These are phyloP conservation scores for Globisporangium okanoganense DNA, from an alignment of 352 stramenopile species.

Conservation along the genomic window DNA sequence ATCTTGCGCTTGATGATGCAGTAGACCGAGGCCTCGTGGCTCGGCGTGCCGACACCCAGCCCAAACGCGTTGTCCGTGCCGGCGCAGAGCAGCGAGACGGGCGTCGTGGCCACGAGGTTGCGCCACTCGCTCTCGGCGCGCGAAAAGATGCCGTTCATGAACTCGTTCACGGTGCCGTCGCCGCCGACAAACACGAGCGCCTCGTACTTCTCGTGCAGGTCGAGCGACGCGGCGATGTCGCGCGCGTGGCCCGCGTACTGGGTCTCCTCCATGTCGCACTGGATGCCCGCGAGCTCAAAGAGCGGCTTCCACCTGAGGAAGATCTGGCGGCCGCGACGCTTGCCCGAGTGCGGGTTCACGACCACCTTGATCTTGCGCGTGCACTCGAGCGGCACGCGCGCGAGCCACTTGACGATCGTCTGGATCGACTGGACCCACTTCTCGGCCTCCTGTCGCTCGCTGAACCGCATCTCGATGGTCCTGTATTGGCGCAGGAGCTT, in stretches of 20 bases:
- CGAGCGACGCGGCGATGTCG: conserved; percentile 60
- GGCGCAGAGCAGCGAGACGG: conserved; percentile 63
- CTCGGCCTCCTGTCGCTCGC: conserved; percentile 19
- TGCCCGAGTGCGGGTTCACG: conserved; percentile 72
- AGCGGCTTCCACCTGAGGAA: conserved; percentile 58
- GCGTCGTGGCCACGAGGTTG: conserved; percentile 64
- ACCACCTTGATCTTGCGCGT: conserved; percentile 69
- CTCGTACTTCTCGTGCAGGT: conserved; percentile 62
- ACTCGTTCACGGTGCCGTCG: conserved; percentile 81
- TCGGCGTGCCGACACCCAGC: conserved; percentile 61
- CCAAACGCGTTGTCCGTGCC: conserved; percentile 81
- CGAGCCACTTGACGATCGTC: conserved; percentile 64
- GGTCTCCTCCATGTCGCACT: conserved; percentile 77
- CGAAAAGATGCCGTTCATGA: conserved; percentile 79
- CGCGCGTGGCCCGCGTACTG: conserved; percentile 66
- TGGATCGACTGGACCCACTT: conserved; percentile 43
- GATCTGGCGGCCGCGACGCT: conserved; percentile 53
- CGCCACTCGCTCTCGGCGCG: conserved; percentile 70
- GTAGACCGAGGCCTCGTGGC: conserved; percentile 61
- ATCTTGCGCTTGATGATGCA: conserved; percentile 85
- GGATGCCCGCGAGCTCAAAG: conserved; percentile 57
- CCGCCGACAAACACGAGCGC: conserved; percentile 75
- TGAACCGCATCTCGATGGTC: conserved; percentile 35
- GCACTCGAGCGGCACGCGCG: conserved; percentile 48
- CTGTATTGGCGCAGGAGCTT: conserved; percentile 55